Conservation (phyloP, 305 asterid genomes). For the Solanum chacoense region DNA sequence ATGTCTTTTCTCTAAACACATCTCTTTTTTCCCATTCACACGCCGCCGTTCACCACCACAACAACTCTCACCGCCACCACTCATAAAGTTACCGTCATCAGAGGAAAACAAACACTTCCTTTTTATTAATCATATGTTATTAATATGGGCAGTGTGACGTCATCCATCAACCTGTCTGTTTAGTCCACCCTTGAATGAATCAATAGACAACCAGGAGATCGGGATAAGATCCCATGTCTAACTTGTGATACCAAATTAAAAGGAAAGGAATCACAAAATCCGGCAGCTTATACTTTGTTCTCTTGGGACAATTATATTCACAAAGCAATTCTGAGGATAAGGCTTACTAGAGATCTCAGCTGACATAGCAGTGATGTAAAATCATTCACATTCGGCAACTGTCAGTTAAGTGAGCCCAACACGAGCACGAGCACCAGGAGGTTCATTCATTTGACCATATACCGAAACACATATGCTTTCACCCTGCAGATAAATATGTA, state of each 20-base stretch:
- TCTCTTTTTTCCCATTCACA: background rate
- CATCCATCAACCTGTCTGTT: constrained; percentile 39
- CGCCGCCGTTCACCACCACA: background rate
- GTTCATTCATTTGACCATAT: background rate
- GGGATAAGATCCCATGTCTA: background rate
- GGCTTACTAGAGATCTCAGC: no score
- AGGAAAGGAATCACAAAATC: background rate
- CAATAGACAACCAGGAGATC: background rate
- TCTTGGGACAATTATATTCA: background rate
- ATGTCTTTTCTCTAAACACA: background rate
- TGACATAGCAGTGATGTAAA: no score
- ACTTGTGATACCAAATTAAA: background rate
- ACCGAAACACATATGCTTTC: no score
- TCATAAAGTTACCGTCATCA: background rate
- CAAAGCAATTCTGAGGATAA: background rate
- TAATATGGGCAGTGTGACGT: constrained; percentile 78
- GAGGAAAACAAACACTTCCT: background rate
- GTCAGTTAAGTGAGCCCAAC: no score
- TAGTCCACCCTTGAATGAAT: background rate
- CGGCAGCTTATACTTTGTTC: background rate
- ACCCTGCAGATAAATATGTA: background rate
- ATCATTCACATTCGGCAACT: no score
- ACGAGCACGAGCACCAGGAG: no score
- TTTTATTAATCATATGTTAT: constrained; percentile 31
- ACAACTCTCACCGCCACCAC: background rate